phyloP scores from a whole-genome alignment of 2,329 filamentous ascomycete species.

The Falciphora oryzae region DNA sequence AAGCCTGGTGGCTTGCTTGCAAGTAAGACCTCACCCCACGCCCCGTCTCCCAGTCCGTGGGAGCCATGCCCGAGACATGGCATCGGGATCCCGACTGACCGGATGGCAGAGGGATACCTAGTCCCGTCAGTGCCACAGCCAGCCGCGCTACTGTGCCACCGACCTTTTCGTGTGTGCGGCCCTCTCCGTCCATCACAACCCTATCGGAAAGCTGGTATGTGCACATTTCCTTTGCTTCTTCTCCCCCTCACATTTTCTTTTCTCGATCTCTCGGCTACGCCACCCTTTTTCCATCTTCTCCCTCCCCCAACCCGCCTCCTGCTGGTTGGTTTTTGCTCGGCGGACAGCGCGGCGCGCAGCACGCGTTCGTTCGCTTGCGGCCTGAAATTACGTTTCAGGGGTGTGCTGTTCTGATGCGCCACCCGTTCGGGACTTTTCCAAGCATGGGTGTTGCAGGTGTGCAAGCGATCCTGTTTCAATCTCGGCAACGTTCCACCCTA shows the following conservation, averaged over 20 bases:
- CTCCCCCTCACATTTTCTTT: not conserved
- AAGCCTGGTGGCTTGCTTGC: not conserved
- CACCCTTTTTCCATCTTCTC: not conserved
- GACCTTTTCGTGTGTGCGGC: not conserved
- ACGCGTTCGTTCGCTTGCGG: constrained; percentile 3
- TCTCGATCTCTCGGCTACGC: not conserved
- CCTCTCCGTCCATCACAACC: not conserved
- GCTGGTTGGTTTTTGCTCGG: not conserved
- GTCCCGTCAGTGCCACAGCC: not conserved
- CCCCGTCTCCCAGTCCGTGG: not conserved
- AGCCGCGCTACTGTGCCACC: not conserved
- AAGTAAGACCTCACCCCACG: constrained; percentile 1
- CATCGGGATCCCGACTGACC: constrained; percentile 7
- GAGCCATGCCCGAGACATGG: constrained; percentile 6
- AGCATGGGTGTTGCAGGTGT: constrained; percentile 17
- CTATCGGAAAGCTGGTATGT: not conserved
- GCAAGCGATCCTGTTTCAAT: constrained; percentile 30
- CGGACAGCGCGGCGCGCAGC: not conserved
- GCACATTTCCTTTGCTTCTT: not conserved
- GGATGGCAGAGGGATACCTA: constrained; percentile 3
- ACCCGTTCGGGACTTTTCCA: constrained; percentile 13
- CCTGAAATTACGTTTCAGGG: constrained; percentile 10
- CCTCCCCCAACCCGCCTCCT: not conserved
- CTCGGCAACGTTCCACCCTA: constrained; percentile 34
- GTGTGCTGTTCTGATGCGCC: constrained; percentile 9